Evolutionary conservation across 345 rosid species (phyloP).

Genomic region (Moricandia moricandioides): DNA sequence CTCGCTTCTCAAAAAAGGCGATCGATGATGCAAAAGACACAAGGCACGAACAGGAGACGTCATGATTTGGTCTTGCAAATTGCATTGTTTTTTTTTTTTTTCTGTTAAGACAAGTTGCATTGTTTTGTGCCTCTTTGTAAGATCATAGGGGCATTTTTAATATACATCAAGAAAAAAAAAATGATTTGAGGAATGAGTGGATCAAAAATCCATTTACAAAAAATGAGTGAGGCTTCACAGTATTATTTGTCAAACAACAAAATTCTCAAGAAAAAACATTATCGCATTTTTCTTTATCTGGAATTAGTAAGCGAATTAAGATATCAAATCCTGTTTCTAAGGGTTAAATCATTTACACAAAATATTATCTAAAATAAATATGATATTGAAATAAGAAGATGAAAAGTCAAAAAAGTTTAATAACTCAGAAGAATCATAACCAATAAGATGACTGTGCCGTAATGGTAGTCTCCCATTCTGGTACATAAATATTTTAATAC

Average conservation of each 20-base stretch:
- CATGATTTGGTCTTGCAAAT: neutral
- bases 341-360: neutral
- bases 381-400: neutral
- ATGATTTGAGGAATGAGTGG: neutral
- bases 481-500: neutral
- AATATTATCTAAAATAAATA: neutral
- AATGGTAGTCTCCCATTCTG: neutral
- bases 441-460: neutral
- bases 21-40: neutral
- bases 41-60: neutral
- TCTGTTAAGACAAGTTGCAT: neutral
- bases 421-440: too few species aligned
- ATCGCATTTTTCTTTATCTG: neutral
- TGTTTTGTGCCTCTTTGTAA: slow-evolving; percentile 17
- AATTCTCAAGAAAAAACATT: neutral
- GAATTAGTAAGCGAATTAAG: neutral
- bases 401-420: neutral
- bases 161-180: neutral
- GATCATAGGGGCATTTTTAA: slow-evolving; percentile 5
- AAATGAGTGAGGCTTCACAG: neutral
- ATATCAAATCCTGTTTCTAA: neutral
- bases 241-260: neutral
- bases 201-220: slow-evolving; percentile 6
- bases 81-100: neutral
- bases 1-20: neutral